Percentiles rank a stretch among this genome's conserved stretches.
Evolutionary conservation across 495 filamentous ascomycete species (phyloP).

Genomic region (Baudoinia panamericana): DNA sequence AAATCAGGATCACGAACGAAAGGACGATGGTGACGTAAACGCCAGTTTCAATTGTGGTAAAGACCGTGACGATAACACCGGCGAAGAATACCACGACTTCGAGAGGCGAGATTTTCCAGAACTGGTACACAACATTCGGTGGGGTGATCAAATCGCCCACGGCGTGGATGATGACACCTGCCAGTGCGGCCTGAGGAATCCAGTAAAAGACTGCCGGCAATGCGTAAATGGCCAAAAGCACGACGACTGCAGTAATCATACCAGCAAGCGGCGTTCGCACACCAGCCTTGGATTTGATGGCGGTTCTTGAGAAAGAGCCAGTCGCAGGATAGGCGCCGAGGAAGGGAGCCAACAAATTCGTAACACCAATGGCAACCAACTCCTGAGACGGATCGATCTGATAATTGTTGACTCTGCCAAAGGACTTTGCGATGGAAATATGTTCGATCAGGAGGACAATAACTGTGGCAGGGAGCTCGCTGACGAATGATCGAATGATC

Average conservation of each 20-base stretch:
- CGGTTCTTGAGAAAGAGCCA: conserved; percentile 92
- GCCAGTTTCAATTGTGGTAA: conserved; percentile 77
- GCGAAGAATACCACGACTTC: conserved; percentile 91
- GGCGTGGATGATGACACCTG: conserved; percentile 94
- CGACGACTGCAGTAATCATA: conserved; percentile 75
- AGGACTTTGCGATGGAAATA: conserved; percentile 87
- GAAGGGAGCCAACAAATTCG: conserved; percentile 86
- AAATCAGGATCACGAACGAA: conserved; percentile 68
- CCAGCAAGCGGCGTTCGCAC: conserved; percentile 88
- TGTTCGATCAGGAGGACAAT: conserved; percentile 89
- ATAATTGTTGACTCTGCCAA: conserved; percentile 94
- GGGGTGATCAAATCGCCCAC: conserved; percentile 91
- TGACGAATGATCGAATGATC: conserved; percentile 49
- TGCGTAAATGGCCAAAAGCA: conserved; percentile 90
- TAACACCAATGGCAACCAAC: conserved; percentile 85
- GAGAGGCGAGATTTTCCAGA: conserved; percentile 84
- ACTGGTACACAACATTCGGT: conserved; percentile 87
- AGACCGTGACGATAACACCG: conserved; percentile 82
- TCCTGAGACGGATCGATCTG: conserved; percentile 96
- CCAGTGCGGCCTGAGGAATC: conserved; percentile 73
- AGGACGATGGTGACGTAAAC: conserved; percentile 75
- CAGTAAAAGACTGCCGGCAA: conserved; percentile 88
- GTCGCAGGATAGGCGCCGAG: conserved; percentile 90
- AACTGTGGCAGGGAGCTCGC: conserved; percentile 61
- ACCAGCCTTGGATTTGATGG: conserved; percentile 96